A percentile compares a stretch with the other conserved stretches of the same genome.
These are phyloP conservation scores for Cornus kousa DNA, from an alignment of 148 eudicot species.

Conservation along the genomic window DNA sequence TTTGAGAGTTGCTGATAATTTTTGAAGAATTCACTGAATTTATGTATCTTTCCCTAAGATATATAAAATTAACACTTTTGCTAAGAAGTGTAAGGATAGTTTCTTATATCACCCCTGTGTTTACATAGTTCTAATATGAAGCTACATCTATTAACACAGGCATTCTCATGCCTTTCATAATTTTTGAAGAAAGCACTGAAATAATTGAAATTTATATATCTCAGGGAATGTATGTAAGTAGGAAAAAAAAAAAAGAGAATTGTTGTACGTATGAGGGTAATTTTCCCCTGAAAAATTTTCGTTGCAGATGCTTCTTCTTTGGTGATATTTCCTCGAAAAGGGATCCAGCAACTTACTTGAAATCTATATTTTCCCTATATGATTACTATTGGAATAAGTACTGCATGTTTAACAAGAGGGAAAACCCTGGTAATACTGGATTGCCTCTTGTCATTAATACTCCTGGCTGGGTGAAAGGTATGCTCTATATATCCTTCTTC, in stretches of 20 bases:
- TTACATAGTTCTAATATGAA: too few species aligned
- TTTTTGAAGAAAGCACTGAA: neutral
- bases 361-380: constrained; percentile 47
- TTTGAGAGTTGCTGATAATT: too few species aligned
- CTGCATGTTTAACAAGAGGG: constrained; percentile 26
- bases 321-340: constrained; percentile 89
- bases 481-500: neutral
- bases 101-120: neutral
- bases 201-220: too few species aligned
- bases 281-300: too few species aligned
- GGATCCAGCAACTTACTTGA: constrained; percentile 65
- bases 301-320: constrained; percentile 82
- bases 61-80: neutral
- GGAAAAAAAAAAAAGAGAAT: too few species aligned
- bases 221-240: too few species aligned
- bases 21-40: too few species aligned
- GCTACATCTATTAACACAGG: neutral
- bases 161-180: neutral
- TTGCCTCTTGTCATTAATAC: constrained; percentile 85
- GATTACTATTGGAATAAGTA: constrained; percentile 54
- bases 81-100: neutral
- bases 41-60: too few species aligned
- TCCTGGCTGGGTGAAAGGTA: constrained; percentile 97
- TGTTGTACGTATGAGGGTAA: too few species aligned
- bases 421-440: constrained; percentile 28